These are phyloP conservation scores for Wickerhamomyces bovis DNA, from an alignment of 805 yeast species.

Conservation along the genomic window DNA sequence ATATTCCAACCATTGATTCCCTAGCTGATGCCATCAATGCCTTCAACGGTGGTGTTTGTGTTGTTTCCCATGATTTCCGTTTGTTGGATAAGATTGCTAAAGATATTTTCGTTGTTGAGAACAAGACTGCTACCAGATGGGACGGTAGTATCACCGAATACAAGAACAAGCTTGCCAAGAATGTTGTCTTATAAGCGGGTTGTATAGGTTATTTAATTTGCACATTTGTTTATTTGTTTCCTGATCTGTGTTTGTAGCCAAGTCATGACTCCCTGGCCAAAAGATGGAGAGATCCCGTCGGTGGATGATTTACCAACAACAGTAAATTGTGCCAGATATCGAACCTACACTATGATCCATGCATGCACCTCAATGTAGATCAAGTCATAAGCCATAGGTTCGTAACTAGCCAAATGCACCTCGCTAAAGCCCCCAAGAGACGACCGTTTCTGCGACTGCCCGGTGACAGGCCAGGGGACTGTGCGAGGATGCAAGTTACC, in stretches of 20 bases:
- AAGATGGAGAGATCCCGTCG: too few species aligned
- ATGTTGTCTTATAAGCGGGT: constrained; percentile 61
- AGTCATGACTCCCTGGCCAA: too few species aligned
- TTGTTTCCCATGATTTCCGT: constrained; percentile 98
- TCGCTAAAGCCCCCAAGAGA: neutral
- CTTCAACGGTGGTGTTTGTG: constrained; percentile 97
- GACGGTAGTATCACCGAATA: constrained; percentile 85
- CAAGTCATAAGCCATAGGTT: too few species aligned
- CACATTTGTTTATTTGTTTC: neutral
- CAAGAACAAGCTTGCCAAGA: constrained; percentile 90
- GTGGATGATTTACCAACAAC: too few species aligned
- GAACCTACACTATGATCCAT: too few species aligned
- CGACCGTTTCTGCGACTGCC: neutral
- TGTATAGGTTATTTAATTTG: neutral
- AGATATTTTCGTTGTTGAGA: constrained; percentile 93
- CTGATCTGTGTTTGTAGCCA: neutral
- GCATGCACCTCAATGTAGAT: too few species aligned
- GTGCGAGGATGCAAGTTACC: neutral
- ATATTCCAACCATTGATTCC: constrained; percentile 96
- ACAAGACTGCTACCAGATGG: constrained; percentile 96
- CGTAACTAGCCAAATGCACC: neutral
- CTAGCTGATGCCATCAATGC: constrained; percentile 92
- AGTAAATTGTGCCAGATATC: too few species aligned
- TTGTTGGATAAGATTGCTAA: constrained; percentile 94
- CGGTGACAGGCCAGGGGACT: neutral